phyloP scores from a whole-genome alignment of 495 filamentous ascomycete genomes.

The Schizothecium vesticola region DNA sequence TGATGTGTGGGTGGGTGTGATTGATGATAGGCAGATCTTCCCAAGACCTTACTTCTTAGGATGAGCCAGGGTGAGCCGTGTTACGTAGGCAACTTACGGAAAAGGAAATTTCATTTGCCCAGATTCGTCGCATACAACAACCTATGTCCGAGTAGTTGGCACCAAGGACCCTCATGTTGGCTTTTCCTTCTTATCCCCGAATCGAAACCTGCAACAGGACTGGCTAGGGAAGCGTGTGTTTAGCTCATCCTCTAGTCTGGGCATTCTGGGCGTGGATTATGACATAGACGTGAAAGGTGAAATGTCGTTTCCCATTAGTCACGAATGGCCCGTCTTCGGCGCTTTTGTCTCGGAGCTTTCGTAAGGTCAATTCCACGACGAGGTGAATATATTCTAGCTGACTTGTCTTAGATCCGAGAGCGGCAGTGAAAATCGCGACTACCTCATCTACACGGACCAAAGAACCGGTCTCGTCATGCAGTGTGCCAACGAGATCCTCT shows the following conservation, averaged over 20 bases:
- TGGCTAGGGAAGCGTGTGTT: not conserved
- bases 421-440: not conserved
- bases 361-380: not conserved
- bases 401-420: not conserved
- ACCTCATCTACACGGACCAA: not conserved
- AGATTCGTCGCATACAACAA: too few relatives aligned
- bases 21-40: too few relatives aligned
- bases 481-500: constrained; percentile 5
- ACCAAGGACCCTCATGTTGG: too few relatives aligned
- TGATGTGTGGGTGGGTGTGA: too few relatives aligned
- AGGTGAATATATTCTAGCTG: not conserved
- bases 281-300: too few relatives aligned
- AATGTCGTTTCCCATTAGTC: too few relatives aligned
- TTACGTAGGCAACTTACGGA: too few relatives aligned
- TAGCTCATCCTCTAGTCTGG: not conserved
- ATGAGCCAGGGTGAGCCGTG: too few relatives aligned
- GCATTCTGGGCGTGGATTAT: not conserved
- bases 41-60: too few relatives aligned
- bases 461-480: not conserved
- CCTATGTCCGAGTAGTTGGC: not conserved
- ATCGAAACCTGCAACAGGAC: too few relatives aligned
- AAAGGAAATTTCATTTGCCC: too few relatives aligned
- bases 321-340: not conserved
- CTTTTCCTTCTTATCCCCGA: too few relatives aligned
- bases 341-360: not conserved